Evolutionary conservation across 2,329 filamentous ascomycete genomes (phyloP).

Genomic region (Ophiostoma triangulosporum): DNA sequence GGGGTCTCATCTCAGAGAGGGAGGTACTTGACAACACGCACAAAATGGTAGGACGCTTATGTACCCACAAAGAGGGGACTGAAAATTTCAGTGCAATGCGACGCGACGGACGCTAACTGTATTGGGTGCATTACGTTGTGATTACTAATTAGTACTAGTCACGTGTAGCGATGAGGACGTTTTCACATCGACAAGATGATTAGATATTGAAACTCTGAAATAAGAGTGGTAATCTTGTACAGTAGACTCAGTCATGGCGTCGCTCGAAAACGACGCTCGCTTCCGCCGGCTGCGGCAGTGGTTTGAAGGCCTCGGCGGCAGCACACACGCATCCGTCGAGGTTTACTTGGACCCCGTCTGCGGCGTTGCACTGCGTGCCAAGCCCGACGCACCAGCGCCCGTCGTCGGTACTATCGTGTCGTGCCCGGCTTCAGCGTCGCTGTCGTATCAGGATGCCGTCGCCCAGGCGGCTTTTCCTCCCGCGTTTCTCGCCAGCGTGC

Average conservation of each 20-base stretch:
- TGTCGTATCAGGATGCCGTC: conserved; percentile 48
- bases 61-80: too few species aligned
- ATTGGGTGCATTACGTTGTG: too few species aligned
- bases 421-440: conserved; percentile 37
- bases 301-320: conserved; percentile 30
- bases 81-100: too few species aligned
- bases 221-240: too few species aligned
- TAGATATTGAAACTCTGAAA: too few species aligned
- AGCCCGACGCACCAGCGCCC: conserved; percentile 17
- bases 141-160: too few species aligned
- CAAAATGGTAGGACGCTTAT: too few species aligned
- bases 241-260: neutral
- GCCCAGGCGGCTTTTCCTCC: conserved; percentile 29
- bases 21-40: too few species aligned
- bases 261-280: neutral
- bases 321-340: conserved; percentile 37
- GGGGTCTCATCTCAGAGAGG: neutral
- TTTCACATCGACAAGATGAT: too few species aligned
- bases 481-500: conserved; percentile 34
- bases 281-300: conserved; percentile 15
- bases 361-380: conserved; percentile 41
- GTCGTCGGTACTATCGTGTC: conserved; percentile 33
- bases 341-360: conserved; percentile 37
- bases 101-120: too few species aligned
- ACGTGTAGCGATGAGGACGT: too few species aligned